Conservation (phyloP, 352 stramenopile genomes). For the Phytopythium montanum region DNA sequence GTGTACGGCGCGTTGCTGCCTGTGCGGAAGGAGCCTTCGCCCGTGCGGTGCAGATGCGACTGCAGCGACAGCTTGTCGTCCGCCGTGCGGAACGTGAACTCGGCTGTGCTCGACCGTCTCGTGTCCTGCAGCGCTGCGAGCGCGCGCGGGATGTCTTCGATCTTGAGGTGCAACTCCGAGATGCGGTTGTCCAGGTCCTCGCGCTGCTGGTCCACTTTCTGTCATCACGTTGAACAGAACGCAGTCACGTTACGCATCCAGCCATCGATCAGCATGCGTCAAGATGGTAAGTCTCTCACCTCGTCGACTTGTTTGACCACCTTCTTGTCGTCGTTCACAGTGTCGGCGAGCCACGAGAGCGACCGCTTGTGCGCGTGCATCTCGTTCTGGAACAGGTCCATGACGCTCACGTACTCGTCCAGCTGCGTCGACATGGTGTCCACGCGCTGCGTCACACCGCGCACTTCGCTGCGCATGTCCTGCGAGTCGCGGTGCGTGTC, state of each 20-base stretch:
- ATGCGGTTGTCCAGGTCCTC: constrained; percentile 63
- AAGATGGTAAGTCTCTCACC: constrained; percentile 15
- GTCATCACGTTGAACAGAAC: neutral
- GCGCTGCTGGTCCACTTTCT: constrained; percentile 73
- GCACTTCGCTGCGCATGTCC: constrained; percentile 46
- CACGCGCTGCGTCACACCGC: constrained; percentile 35
- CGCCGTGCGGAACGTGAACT: constrained; percentile 50
- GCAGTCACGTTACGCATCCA: neutral
- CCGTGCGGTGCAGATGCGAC: constrained; percentile 34
- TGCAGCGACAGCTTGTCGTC: constrained; percentile 56
- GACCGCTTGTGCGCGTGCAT: constrained; percentile 47
- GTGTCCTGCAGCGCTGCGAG: constrained; percentile 43
- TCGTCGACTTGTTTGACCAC: constrained; percentile 47
- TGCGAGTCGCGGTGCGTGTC: constrained; percentile 38
- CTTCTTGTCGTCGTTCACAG: constrained; percentile 55
- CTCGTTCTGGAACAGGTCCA: constrained; percentile 65
- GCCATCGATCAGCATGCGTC: neutral
- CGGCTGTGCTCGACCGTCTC: constrained; percentile 6
- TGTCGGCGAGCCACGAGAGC: constrained; percentile 42
- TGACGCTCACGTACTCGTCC: constrained; percentile 51
- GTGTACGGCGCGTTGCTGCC: constrained; percentile 38
- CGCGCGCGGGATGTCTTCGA: constrained; percentile 52
- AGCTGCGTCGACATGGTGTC: constrained; percentile 50
- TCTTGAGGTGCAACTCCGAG: constrained; percentile 54
- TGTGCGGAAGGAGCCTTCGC: constrained; percentile 13